These are phyloP conservation scores for Phytophthora pisi DNA, from an alignment of 352 stramenopile genomes.

Conservation along the genomic window DNA sequence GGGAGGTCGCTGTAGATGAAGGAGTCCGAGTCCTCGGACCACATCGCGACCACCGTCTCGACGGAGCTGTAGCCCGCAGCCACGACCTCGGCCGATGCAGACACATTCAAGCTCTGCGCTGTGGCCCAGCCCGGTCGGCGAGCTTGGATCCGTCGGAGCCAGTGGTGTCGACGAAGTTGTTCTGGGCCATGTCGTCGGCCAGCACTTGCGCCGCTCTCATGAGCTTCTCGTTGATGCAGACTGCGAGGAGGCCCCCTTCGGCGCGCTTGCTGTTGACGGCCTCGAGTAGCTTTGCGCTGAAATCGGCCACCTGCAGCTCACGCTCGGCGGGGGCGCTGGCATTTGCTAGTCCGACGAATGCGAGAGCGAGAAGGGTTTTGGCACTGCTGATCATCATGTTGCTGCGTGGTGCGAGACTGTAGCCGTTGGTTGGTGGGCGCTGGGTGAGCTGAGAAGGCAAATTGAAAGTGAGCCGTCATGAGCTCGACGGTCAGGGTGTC, in stretches of 20 bases:
- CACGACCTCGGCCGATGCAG: slow-evolving; percentile 40
- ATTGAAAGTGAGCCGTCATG: not conserved
- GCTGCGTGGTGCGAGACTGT: not conserved
- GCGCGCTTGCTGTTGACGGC: slow-evolving; percentile 48
- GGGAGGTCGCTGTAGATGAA: slow-evolving; percentile 39
- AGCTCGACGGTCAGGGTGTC: not conserved
- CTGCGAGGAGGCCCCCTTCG: slow-evolving; percentile 30
- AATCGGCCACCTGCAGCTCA: slow-evolving; percentile 42
- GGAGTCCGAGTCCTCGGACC: slow-evolving; percentile 41
- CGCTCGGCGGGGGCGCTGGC: slow-evolving; percentile 2
- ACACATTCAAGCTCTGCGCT: slow-evolving; percentile 29
- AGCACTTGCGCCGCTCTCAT: slow-evolving; percentile 27
- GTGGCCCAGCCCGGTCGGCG: slow-evolving; percentile 24
- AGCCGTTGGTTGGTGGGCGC: not conserved
- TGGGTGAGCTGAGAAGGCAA: not conserved
- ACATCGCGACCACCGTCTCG: slow-evolving; percentile 40
- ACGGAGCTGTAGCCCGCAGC: slow-evolving; percentile 44
- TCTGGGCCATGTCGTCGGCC: slow-evolving; percentile 31
- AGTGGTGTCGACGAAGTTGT: slow-evolving; percentile 31
- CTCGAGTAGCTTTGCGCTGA: slow-evolving; percentile 38
- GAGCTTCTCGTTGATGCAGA: slow-evolving; percentile 50
- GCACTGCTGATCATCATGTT: not conserved
- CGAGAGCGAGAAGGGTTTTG: slow-evolving; percentile 1
- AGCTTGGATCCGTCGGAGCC: slow-evolving; percentile 38
- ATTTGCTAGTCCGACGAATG: slow-evolving; percentile 6